phyloP scores from a whole-genome alignment of 208 protist genomes.

The Herpetomonas samuelpessoai region DNA sequence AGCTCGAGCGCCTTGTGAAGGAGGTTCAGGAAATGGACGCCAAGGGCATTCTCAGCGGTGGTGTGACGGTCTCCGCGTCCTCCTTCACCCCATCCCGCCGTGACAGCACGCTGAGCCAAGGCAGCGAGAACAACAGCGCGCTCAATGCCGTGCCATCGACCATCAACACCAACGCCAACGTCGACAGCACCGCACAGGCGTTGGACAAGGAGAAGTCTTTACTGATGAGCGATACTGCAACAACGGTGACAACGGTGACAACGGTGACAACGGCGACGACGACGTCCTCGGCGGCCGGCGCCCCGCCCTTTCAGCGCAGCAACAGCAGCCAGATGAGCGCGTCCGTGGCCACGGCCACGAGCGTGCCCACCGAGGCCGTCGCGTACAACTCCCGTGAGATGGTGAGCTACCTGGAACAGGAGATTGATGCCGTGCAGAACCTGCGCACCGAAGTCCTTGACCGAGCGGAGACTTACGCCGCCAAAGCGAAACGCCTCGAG shows the following conservation, averaged over 20 bases:
- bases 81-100: background rate
- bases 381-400: conserved; percentile 55
- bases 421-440: conserved; percentile 52
- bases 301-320: background rate
- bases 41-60: background rate
- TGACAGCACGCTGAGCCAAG: conserved; percentile 7
- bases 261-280: background rate
- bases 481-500: conserved; percentile 45
- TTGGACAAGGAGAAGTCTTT: background rate
- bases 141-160: too few relatives aligned
- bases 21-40: conserved; percentile 40
- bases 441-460: conserved; percentile 51
- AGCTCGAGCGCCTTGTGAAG: conserved; percentile 65
- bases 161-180: background rate
- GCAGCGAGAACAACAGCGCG: too few relatives aligned
- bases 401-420: conserved; percentile 58
- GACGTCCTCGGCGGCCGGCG: background rate
- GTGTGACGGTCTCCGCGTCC: background rate
- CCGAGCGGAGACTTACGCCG: conserved; percentile 47
- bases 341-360: background rate
- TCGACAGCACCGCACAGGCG: background rate
- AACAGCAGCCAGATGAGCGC: conserved; percentile 5
- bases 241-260: background rate
- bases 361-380: background rate
- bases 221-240: too few relatives aligned